Base-by-base conservation (phyloP, 2,329 filamentous ascomycete genomes). In the Fusarium irregulare region DNA sequence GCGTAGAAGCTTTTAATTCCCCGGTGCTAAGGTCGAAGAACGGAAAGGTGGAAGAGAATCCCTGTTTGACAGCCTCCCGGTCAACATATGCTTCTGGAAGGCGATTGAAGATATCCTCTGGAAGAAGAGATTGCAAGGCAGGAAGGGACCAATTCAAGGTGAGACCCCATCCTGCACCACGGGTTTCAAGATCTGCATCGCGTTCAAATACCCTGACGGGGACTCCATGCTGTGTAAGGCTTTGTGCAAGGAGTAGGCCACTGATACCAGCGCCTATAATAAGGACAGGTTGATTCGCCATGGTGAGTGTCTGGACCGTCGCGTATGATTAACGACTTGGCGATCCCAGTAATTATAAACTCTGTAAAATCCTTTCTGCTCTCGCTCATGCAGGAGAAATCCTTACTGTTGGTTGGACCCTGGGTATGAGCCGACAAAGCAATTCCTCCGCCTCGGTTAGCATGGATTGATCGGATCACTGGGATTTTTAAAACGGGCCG, bases 111-210 rank as follows among this genome's bases (percentile, higher is more conserved):
- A 89, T 76, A 14, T 83, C 77, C 0, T 80, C 74, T 0, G 87
- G 85, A 28, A 91, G 78, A 23, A 90, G 79, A 10, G 80, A 74
- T 46, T 84, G 80, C 42, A 91, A 79, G 3, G 81, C 82, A 0
- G 84, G 81, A 12, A 90, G 81, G 7, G 86, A 87, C 88, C 88
- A 91, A 74, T 90, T 87, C 60, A 91, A 79, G 0, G 88, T 90
- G 60, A 91, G 79, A 5, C 88, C 89, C 89, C 88, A 91, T 66
- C 89, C 88, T 6, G 83, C 79, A 21, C 79, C 85, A 32, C 83
- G 85, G 28, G 81, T 81, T 60, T 77, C 79, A 44, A 85, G 79
- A 42, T 84, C 81, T 7, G 73, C 60, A 67, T 87, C 83, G n/a
- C 85, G 83, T 73, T 88, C 87, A 69, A 86, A 88, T 53, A 89